Conservation (phyloP, 306 rosid species). For the Spatholobus suberectus region DNA sequence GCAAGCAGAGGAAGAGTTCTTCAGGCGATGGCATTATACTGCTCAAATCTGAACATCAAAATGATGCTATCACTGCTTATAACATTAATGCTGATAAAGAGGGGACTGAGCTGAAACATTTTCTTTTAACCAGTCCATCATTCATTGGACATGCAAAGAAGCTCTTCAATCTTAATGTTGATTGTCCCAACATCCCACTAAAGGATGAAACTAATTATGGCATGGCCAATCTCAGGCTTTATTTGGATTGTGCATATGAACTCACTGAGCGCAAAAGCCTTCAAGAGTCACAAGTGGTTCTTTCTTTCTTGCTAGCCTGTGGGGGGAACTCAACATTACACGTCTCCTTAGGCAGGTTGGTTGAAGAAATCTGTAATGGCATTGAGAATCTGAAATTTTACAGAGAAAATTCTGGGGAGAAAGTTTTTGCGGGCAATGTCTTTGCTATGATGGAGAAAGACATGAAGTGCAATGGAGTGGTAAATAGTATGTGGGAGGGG, state of each 20-base stretch:
- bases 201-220: background rate
- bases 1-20: background rate
- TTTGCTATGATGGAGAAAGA: constrained; percentile 22
- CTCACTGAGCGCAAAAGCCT: background rate
- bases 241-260: constrained; percentile 14
- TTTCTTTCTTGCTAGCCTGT: background rate
- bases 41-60: background rate
- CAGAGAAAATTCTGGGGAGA: constrained; percentile 42
- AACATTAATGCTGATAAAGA: background rate
- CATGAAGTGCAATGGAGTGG: constrained; percentile 1
- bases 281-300: constrained; percentile 5
- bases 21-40: background rate
- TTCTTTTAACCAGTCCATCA: background rate
- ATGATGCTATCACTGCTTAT: background rate
- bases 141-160: constrained; percentile 15
- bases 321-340: background rate
- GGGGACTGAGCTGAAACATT: constrained; percentile 4
- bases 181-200: background rate
- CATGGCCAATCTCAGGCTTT: background rate
- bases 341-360: constrained; percentile 21
- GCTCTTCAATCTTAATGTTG: constrained; percentile 7
- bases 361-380: constrained; percentile 56
- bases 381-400: constrained; percentile 47
- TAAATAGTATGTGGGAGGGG: constrained; percentile 54
- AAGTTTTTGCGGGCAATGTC: constrained; percentile 29